A percentile compares a stretch with the other conserved stretches of the same genome.
phyloP scores from a whole-genome alignment of 2,329 filamentous ascomycete species.

The Cladobotryum mycophilum region DNA sequence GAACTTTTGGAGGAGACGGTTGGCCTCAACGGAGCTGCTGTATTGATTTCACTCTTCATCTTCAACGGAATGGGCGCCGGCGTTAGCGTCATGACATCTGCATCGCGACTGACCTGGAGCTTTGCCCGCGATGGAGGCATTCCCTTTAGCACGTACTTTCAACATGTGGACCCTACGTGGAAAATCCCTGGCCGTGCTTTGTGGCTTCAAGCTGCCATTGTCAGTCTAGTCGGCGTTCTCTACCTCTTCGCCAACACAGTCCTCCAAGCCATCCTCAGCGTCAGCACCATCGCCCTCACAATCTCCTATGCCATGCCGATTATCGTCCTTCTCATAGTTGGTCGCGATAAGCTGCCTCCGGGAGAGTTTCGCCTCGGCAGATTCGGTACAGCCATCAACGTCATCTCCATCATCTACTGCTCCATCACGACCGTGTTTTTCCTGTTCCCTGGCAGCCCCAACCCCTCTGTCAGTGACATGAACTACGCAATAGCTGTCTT shows the following conservation, averaged over 20 bases:
- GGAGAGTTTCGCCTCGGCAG: slow-evolving; percentile 40
- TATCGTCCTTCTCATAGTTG: slow-evolving; percentile 38
- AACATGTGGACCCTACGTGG: slow-evolving; percentile 38
- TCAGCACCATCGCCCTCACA: slow-evolving; percentile 51
- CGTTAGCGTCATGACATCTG: slow-evolving; percentile 44
- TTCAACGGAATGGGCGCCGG: slow-evolving; percentile 50
- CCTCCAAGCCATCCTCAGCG: slow-evolving; percentile 46
- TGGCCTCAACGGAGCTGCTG: slow-evolving; percentile 33
- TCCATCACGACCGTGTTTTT: slow-evolving; percentile 48
- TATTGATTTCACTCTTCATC: slow-evolving; percentile 46
- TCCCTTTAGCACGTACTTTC: slow-evolving; percentile 41
- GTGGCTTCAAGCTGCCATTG: slow-evolving; percentile 43
- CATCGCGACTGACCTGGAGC: slow-evolving; percentile 47
- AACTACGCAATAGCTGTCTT: slow-evolving; percentile 54
- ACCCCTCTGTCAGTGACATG: slow-evolving; percentile 44
- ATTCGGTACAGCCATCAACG: slow-evolving; percentile 39
- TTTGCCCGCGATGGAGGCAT: slow-evolving; percentile 48
- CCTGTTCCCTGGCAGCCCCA: slow-evolving; percentile 44
- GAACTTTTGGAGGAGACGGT: slow-evolving; percentile 35
- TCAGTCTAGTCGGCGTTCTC: slow-evolving; percentile 43
- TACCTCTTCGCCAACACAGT: slow-evolving; percentile 50
- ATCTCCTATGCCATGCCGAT: slow-evolving; percentile 46
- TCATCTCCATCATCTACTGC: slow-evolving; percentile 46
- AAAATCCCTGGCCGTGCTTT: slow-evolving; percentile 46
- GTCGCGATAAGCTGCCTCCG: slow-evolving; percentile 45